A percentile compares a stretch with the other conserved stretches of the same genome.
Evolutionary conservation across 1,284 basidiomycete species (phyloP).

Genomic region (Ceratobasidium sp.): DNA sequence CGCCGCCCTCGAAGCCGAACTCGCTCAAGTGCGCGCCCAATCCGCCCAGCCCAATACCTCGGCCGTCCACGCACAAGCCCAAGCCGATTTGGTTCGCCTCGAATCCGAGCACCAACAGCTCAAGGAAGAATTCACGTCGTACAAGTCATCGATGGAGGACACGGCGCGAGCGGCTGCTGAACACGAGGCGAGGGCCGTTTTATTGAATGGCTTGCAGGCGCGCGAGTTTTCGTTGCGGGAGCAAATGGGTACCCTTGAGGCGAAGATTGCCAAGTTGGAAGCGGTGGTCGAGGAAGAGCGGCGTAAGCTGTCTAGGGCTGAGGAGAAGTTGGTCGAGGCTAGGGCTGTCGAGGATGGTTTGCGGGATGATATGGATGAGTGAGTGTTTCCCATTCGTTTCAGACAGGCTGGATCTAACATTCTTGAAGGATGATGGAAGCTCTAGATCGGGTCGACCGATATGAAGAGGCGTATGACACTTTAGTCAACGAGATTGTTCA

Average conservation of each 20-base stretch:
- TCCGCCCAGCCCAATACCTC: neutral
- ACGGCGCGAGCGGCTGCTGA: constrained; percentile 9
- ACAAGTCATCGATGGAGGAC: constrained; percentile 11
- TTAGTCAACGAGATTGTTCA: constrained; percentile 18
- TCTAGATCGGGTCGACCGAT: constrained; percentile 24
- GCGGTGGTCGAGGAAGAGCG: constrained; percentile 3
- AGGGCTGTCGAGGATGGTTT: constrained; percentile 9
- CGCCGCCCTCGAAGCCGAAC: constrained; percentile 8
- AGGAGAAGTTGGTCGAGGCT: neutral
- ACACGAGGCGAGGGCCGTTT: constrained; percentile 27
- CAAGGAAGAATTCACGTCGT: neutral
- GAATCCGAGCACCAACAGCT: constrained; percentile 19
- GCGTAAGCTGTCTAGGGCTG: neutral
- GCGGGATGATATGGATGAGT: constrained; percentile 28
- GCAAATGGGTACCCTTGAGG: constrained; percentile 6
- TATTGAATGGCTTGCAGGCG: constrained; percentile 31
- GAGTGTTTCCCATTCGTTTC: neutral
- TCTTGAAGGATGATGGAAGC: constrained; percentile 31
- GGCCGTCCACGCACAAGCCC: neutral
- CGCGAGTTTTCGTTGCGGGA: constrained; percentile 16
- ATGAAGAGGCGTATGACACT: constrained; percentile 29
- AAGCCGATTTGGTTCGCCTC: constrained; percentile 2
- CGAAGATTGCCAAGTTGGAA: constrained; percentile 8
- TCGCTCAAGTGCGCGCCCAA: neutral
- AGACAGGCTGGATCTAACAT: neutral